These are phyloP conservation scores for Oryza australiensis DNA, from an alignment of 176 grass and related monocot species.

Conservation along the genomic window DNA sequence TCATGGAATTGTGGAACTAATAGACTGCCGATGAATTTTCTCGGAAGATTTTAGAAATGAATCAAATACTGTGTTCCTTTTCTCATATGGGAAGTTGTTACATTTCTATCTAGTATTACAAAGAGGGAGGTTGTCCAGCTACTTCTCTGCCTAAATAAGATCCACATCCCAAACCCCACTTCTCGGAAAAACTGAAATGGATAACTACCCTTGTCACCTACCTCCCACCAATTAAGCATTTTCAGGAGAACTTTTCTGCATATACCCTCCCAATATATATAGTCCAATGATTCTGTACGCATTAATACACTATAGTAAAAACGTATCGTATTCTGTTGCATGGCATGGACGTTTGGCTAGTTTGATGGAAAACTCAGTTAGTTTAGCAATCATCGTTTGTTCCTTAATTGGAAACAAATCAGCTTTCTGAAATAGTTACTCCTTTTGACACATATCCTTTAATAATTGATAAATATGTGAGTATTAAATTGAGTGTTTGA, in stretches of 20 bases:
- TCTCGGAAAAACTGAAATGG: background rate
- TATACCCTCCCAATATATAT: background rate
- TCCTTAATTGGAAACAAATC: background rate
- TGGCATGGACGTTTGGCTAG: background rate
- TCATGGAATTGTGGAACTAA: background rate
- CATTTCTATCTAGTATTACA: background rate
- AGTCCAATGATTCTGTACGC: background rate
- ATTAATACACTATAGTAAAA: background rate
- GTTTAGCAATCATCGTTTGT: background rate
- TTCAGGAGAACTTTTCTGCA: background rate
- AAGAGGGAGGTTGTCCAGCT: background rate
- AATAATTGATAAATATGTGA: background rate
- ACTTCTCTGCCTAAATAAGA: background rate
- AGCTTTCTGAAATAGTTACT: background rate
- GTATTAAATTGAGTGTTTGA: background rate
- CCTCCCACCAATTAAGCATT: background rate
- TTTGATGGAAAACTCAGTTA: background rate
- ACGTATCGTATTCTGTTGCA: background rate
- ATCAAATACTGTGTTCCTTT: background rate
- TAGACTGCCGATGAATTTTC: background rate
- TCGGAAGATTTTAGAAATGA: slow-evolving; percentile 31
- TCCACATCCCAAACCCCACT: background rate
- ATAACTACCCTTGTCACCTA: background rate
- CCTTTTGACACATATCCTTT: background rate
- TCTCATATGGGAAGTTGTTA: background rate